Evolutionary conservation across 2,329 filamentous ascomycete species (phyloP).

Genomic region (Alternaria sp.): DNA sequence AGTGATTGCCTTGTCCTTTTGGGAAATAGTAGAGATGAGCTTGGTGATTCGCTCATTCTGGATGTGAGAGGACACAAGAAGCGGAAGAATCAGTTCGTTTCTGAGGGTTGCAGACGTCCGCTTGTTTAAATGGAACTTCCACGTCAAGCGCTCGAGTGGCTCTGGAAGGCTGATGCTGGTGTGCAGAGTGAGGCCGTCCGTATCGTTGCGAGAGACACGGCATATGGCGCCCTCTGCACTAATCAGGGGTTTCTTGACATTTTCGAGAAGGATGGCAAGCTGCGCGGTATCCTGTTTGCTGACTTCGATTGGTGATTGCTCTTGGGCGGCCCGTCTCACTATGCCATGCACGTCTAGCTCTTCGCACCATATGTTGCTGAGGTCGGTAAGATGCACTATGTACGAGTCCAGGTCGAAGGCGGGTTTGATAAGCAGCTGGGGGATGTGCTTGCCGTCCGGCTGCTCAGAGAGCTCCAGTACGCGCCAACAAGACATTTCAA

Average conservation of each 20-base stretch:
- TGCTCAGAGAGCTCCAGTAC: slow-evolving; percentile 40
- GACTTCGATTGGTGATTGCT: slow-evolving; percentile 76
- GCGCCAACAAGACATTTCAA: slow-evolving; percentile 48
- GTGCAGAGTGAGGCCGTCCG: slow-evolving; percentile 58
- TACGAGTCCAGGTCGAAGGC: slow-evolving; percentile 66
- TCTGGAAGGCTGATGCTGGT: slow-evolving; percentile 68
- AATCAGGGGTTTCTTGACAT: slow-evolving; percentile 63
- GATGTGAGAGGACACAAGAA: slow-evolving; percentile 59
- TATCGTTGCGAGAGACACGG: slow-evolving; percentile 42
- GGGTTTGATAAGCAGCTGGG: slow-evolving; percentile 70
- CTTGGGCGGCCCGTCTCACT: slow-evolving; percentile 66
- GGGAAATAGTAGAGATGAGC: slow-evolving; percentile 60
- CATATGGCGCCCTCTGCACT: slow-evolving; percentile 50
- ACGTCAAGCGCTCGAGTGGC: slow-evolving; percentile 69
- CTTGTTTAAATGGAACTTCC: slow-evolving; percentile 67
- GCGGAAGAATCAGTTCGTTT: slow-evolving; percentile 61
- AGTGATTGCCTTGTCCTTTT: slow-evolving; percentile 67
- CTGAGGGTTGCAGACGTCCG: slow-evolving; percentile 55
- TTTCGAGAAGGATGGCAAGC: slow-evolving; percentile 70
- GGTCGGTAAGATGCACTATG: slow-evolving; percentile 72
- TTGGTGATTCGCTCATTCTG: slow-evolving; percentile 59
- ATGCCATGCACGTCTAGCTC: slow-evolving; percentile 68
- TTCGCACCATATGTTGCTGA: slow-evolving; percentile 78
- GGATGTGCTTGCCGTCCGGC: slow-evolving; percentile 51
- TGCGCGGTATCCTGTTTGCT: slow-evolving; percentile 71